These are phyloP conservation scores for Tagetes erecta DNA, from an alignment of 129 eudicot species.

Conservation along the genomic window DNA sequence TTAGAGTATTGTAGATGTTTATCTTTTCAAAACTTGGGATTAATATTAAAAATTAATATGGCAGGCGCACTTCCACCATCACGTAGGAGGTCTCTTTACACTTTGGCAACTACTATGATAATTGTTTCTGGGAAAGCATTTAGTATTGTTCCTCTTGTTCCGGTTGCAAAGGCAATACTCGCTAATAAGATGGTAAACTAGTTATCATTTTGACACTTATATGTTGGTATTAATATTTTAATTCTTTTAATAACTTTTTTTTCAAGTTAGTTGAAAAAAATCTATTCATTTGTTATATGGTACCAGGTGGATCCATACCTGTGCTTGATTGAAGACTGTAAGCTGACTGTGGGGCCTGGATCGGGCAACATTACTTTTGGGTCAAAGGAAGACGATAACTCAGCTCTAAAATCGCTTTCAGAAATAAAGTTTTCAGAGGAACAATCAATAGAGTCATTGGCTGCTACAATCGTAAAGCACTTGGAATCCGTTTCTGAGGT, in stretches of 20 bases:
- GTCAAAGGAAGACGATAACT: conserved; percentile 77
- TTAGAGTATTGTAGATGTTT: not conserved
- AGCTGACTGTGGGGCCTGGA: conserved; percentile 52
- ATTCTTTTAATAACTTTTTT: not conserved
- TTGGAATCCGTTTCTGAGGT: conserved; percentile 65
- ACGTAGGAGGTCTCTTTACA: conserved; percentile 83
- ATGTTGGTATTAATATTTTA: conserved; percentile 2
- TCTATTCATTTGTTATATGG: conserved; percentile 14
- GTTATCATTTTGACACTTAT: not conserved
- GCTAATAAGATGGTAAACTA: conserved; percentile 57
- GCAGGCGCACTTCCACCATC: conserved; percentile 79
- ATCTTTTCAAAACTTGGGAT: not conserved
- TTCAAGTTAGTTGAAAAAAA: not conserved
- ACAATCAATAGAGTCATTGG: conserved; percentile 64
- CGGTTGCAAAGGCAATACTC: conserved; percentile 61
- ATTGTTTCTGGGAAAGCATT: conserved; percentile 80
- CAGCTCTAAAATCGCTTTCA: conserved; percentile 65
- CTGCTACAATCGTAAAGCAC: conserved; percentile 53
- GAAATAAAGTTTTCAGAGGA: conserved; percentile 56
- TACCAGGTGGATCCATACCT: conserved; percentile 82
- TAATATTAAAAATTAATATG: conserved; percentile 13
- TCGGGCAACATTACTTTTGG: conserved; percentile 52
- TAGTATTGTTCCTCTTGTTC: conserved; percentile 62
- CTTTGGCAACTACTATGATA: conserved; percentile 79
- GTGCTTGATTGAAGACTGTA: conserved; percentile 69